A percentile compares a stretch with the other conserved stretches of the same genome.
These are phyloP conservation scores for Persicaria maculosa DNA, from an alignment of 148 eudicot genomes.

Conservation along the genomic window DNA sequence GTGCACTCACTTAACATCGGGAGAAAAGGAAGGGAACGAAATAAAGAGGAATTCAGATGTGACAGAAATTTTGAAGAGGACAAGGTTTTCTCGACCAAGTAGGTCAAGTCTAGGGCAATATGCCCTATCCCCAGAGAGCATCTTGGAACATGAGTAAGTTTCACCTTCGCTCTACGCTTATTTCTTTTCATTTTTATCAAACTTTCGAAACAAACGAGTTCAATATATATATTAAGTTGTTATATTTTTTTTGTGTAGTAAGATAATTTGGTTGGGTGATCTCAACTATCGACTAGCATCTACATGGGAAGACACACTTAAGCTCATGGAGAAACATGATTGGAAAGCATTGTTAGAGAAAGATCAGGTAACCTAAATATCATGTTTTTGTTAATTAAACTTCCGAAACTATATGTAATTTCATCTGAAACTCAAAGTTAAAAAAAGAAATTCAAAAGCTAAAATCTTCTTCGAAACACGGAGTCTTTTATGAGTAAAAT, in stretches of 20 bases:
- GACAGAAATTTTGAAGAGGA: constrained; percentile 42
- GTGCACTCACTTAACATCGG: constrained; percentile 70
- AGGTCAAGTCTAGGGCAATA: constrained; percentile 13
- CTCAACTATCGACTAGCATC: constrained; percentile 9
- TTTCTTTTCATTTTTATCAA: background rate
- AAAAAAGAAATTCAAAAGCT: too few relatives aligned
- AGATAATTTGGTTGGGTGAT: constrained; percentile 11
- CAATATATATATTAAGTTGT: background rate
- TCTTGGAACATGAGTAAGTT: constrained; percentile 59
- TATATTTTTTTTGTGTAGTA: background rate
- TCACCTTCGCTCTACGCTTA: background rate
- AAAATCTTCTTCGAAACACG: too few relatives aligned
- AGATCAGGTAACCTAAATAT: constrained; percentile 9
- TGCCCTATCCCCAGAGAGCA: constrained; percentile 23
- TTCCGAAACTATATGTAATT: too few relatives aligned
- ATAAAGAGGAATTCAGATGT: constrained; percentile 53
- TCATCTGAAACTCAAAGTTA: too few relatives aligned
- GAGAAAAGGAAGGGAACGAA: constrained; percentile 56
- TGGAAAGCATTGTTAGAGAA: constrained; percentile 9
- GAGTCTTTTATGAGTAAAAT: too few relatives aligned
- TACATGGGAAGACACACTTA: background rate
- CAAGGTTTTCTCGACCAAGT: constrained; percentile 35
- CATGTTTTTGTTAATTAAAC: background rate
- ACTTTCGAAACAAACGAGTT: background rate
- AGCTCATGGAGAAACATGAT: constrained; percentile 6